phyloP scores from a whole-genome alignment of 768 basidiomycete species.

The Termitomyces titanicus region DNA sequence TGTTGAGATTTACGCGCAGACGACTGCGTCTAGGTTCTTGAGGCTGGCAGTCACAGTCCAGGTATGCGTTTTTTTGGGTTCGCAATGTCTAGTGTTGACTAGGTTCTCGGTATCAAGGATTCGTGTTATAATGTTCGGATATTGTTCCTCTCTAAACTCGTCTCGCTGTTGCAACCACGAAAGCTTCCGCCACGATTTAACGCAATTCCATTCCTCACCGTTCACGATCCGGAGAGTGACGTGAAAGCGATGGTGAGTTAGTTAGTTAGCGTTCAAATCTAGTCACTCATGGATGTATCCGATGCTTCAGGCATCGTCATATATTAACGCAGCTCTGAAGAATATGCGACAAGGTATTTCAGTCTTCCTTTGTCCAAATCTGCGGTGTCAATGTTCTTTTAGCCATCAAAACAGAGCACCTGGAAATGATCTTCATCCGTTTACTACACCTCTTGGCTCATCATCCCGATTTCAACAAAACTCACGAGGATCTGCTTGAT shows the following conservation, averaged over 20 bases:
- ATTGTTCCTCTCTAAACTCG: conserved; percentile 71
- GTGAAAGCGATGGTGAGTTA: conserved; percentile 58
- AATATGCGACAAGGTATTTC: conserved; percentile 42
- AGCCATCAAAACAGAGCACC: conserved; percentile 58
- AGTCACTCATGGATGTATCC: neutral
- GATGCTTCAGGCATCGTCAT: conserved; percentile 46
- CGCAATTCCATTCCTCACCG: conserved; percentile 81
- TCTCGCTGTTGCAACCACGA: conserved; percentile 55
- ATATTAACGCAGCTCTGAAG: conserved; percentile 46
- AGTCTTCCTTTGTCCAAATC: neutral
- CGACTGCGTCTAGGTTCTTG: conserved; percentile 60
- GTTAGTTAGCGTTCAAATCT: neutral
- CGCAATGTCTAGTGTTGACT: neutral
- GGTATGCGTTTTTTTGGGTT: conserved; percentile 39
- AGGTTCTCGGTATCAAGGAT: conserved; percentile 49
- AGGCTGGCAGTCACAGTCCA: conserved; percentile 72
- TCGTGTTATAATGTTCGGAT: conserved; percentile 84
- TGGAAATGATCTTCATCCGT: conserved; percentile 84
- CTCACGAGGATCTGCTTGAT: conserved; percentile 66
- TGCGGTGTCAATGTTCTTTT: neutral
- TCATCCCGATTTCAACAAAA: conserved; percentile 84
- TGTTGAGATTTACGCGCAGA: conserved; percentile 50
- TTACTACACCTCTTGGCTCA: conserved; percentile 87
- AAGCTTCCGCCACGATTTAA: conserved; percentile 75
- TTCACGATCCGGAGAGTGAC: conserved; percentile 88